These are phyloP conservation scores for Vigna reflexopilosa DNA, from an alignment of 306 rosid genomes.

Conservation along the genomic window DNA sequence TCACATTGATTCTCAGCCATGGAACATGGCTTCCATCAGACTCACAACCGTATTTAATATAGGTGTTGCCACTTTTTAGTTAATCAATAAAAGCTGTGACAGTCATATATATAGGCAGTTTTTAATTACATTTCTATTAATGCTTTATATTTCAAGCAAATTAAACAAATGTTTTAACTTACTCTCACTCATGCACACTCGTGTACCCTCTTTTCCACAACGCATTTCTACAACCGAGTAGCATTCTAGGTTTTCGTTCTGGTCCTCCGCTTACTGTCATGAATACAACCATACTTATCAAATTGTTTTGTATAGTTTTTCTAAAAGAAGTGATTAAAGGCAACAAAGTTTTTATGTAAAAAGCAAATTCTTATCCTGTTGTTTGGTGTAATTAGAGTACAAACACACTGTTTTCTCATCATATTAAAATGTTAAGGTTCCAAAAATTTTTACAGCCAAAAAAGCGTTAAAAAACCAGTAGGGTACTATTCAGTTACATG, in stretches of 20 bases:
- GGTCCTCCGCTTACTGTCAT: not conserved
- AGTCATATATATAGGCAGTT: slow-evolving; percentile 2
- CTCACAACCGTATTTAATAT: slow-evolving; percentile 11
- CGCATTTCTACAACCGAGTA: not conserved
- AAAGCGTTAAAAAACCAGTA: not conserved
- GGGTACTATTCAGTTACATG: slow-evolving; percentile 10
- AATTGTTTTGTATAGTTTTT: not conserved
- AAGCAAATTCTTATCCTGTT: not conserved
- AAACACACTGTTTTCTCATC: too few species aligned
- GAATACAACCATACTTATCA: not conserved
- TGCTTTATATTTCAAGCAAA: slow-evolving; percentile 1
- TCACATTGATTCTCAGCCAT: slow-evolving; percentile 56
- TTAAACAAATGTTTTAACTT: not conserved
- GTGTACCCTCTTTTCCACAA: not conserved
- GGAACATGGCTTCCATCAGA: slow-evolving; percentile 50
- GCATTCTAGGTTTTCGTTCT: not conserved
- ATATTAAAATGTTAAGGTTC: not conserved
- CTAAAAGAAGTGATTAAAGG: not conserved
- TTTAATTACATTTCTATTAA: slow-evolving; percentile 24
- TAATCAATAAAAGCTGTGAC: slow-evolving; percentile 17
- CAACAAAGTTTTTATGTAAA: not conserved
- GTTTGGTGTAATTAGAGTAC: not conserved
- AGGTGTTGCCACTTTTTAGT: slow-evolving; percentile 11
- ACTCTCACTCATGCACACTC: slow-evolving; percentile 1
- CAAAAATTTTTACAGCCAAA: not conserved